A percentile compares a stretch with the other conserved stretches of the same genome.
phyloP scores from a whole-genome alignment of 768 basidiomycete species.

The Pleurotus ostreatus region DNA sequence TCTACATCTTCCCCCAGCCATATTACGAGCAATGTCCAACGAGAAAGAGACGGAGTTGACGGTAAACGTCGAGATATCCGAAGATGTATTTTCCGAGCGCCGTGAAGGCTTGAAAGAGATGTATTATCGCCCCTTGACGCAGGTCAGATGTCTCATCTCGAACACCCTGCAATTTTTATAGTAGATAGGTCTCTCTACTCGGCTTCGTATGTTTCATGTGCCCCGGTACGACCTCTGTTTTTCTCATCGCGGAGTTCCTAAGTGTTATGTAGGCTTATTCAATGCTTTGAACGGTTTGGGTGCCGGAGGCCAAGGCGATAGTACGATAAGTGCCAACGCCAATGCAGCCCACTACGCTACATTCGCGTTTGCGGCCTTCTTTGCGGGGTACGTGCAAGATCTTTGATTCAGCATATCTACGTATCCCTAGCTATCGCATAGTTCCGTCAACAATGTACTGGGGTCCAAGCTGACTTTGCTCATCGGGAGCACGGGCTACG shows the following conservation, averaged over 20 bases:
- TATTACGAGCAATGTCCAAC: no score
- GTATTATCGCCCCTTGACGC: constrained; percentile 56
- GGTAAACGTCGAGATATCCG: no score
- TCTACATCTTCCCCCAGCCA: no score
- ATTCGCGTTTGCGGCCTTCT: constrained; percentile 57
- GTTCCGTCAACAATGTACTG: constrained; percentile 76
- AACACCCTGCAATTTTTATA: not conserved
- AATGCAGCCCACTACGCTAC: constrained; percentile 55
- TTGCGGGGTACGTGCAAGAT: constrained; percentile 49
- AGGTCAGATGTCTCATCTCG: constrained; percentile 26
- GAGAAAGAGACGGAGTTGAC: no score
- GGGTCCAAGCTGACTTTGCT: constrained; percentile 74
- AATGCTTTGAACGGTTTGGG: constrained; percentile 64
- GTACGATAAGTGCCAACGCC: constrained; percentile 51
- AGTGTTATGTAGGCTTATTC: constrained; percentile 41
- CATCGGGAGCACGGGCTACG: constrained; percentile 72
- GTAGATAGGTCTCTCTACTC: not conserved
- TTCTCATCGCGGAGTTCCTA: not conserved
- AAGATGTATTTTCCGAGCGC: no score
- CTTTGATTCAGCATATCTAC: not conserved
- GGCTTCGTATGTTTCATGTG: constrained; percentile 66
- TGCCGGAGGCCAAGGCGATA: constrained; percentile 54
- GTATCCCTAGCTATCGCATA: constrained; percentile 17
- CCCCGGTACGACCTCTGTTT: constrained; percentile 36
- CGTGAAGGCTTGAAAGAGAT: constrained; percentile 42